phyloP scores from a whole-genome alignment of 805 yeast species.

The Yarrowia bubula region DNA sequence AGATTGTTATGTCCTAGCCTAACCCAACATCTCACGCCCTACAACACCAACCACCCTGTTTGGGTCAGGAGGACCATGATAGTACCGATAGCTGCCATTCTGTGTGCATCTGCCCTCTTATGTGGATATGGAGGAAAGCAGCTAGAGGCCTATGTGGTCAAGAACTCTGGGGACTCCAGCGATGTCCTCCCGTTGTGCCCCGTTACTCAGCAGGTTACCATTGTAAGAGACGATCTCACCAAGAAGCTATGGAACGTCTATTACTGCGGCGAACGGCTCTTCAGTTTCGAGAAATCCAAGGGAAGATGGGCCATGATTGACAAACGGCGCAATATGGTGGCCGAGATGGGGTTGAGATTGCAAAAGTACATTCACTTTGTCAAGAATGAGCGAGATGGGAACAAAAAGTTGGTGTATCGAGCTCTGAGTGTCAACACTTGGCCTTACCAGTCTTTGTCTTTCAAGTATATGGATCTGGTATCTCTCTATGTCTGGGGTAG shows the following conservation, averaged over 20 bases:
- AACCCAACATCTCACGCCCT: not conserved
- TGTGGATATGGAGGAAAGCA: conserved; percentile 21
- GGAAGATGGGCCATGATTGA: conserved; percentile 4
- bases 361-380: conserved; percentile 20
- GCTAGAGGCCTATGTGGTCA: conserved; percentile 16
- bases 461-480: conserved; percentile 8
- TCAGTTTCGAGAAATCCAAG: not conserved
- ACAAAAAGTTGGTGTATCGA: conserved; percentile 1
- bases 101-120: conserved; percentile 5
- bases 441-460: not conserved
- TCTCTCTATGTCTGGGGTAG: conserved; percentile 6
- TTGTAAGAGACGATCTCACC: not conserved
- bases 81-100: conserved; percentile 9
- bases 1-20: too few species aligned
- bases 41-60: not conserved
- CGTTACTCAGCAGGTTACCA: not conserved
- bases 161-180: conserved; percentile 22
- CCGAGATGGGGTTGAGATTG: not conserved
- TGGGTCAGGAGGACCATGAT: not conserved
- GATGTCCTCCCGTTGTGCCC: conserved; percentile 23
- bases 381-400: not conserved
- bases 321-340: not conserved
- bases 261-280: not conserved
- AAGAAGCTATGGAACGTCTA: conserved; percentile 6
- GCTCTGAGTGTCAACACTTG: not conserved